phyloP scores from a whole-genome alignment of 495 filamentous ascomycete species.

The Cercophora samala region DNA sequence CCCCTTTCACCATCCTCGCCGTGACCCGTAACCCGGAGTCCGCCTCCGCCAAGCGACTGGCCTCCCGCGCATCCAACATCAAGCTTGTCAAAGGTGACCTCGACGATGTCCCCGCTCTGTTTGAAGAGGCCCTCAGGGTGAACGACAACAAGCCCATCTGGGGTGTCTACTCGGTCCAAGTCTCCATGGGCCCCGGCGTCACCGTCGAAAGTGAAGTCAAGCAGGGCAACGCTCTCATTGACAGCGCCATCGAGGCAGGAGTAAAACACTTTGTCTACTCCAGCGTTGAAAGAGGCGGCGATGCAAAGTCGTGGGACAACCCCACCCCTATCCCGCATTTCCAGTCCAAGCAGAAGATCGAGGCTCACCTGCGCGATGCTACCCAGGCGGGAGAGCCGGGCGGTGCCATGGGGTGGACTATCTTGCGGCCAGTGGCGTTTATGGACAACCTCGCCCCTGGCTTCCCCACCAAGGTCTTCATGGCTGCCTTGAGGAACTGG shows the following conservation, averaged over 20 bases:
- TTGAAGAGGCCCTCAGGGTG: constrained; percentile 45
- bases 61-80: constrained; percentile 42
- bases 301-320: constrained; percentile 49
- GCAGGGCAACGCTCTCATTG: constrained; percentile 62
- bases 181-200: constrained; percentile 47
- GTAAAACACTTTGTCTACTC: constrained; percentile 68
- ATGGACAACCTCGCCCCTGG: constrained; percentile 61
- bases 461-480: constrained; percentile 59
- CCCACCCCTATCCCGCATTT: constrained; percentile 66
- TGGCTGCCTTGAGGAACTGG: constrained; percentile 48
- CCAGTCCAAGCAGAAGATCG: constrained; percentile 62
- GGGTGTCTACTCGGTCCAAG: constrained; percentile 40
- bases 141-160: constrained; percentile 32
- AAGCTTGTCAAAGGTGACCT: constrained; percentile 60
- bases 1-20: constrained; percentile 53
- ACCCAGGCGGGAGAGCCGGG: constrained; percentile 29
- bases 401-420: constrained; percentile 54
- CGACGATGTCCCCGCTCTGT: constrained; percentile 50
- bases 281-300: constrained; percentile 66
- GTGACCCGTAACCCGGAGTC: constrained; percentile 57
- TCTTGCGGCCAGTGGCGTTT: constrained; percentile 64
- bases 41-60: constrained; percentile 48
- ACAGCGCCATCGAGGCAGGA: constrained; percentile 53
- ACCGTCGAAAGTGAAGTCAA: constrained; percentile 53
- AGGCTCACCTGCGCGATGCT: constrained; percentile 52